These are phyloP conservation scores for Geoglossum glabrum DNA, from an alignment of 495 filamentous ascomycete genomes.

Conservation along the genomic window DNA sequence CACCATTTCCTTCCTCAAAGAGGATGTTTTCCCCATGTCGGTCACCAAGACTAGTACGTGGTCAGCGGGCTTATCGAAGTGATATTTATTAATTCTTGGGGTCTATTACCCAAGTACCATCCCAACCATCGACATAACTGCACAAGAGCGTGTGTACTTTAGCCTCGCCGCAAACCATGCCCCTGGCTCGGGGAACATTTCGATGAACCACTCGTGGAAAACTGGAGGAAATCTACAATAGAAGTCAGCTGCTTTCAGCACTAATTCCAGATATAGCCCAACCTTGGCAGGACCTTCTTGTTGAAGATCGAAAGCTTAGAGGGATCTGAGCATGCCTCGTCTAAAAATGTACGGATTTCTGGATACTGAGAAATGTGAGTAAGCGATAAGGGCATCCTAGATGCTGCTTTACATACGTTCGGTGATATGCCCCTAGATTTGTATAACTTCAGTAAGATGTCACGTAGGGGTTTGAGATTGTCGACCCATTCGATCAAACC, in stretches of 20 bases:
- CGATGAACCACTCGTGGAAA: constrained; percentile 84
- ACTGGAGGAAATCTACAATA: constrained; percentile 55
- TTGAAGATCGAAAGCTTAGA: constrained; percentile 47
- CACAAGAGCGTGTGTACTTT: constrained; percentile 76
- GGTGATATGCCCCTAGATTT: constrained; percentile 42
- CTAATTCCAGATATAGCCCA: constrained; percentile 12
- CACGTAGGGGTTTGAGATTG: constrained; percentile 76
- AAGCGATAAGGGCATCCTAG: not conserved
- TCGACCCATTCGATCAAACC: constrained; percentile 99
- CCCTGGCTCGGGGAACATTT: constrained; percentile 81
- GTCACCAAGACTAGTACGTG: constrained; percentile 47
- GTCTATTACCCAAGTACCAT: constrained; percentile 55
- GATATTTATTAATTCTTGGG: not conserved
- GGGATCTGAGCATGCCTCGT: constrained; percentile 32
- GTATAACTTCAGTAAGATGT: constrained; percentile 67
- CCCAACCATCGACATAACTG: constrained; percentile 95
- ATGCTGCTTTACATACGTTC: constrained; percentile 20
- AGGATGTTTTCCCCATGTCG: constrained; percentile 97
- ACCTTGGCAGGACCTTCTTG: constrained; percentile 27
- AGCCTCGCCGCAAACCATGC: constrained; percentile 85
- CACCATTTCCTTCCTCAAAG: constrained; percentile 84
- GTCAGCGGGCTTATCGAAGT: constrained; percentile 1
- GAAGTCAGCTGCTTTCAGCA: constrained; percentile 7
- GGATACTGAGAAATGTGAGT: constrained; percentile 24
- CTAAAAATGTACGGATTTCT: constrained; percentile 35